Evolutionary conservation across 768 basidiomycete genomes (phyloP), one percentile per base, ranked within the genome.

Genomic region (Amyloporia xantha): DNA sequence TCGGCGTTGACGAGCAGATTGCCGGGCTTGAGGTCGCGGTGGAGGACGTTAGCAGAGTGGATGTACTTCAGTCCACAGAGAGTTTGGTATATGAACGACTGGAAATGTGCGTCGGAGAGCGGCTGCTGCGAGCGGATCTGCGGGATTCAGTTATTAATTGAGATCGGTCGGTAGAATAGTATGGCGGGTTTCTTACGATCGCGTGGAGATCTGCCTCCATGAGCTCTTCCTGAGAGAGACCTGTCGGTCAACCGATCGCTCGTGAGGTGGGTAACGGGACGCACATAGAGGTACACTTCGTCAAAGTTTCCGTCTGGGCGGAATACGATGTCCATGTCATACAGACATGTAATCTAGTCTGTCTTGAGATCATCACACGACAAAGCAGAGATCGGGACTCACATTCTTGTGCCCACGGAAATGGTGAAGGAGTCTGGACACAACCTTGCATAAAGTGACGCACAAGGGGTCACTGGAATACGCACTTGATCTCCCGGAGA

Each of bases 161-260:
- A 19, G 28, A n/a, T n/a, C n/a, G n/a, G n/a, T n/a, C n/a, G n/a
- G n/a, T n/a, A n/a, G n/a, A n/a, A n/a, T n/a, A n/a, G n/a, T n/a
- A n/a, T n/a, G 24, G 30, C 33, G n/a, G 17, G 19, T 25, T 26
- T 33, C 4, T 67, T 59, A 94, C 93, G 67, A 99, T 99, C 17
- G 96, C 96, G 61, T 98, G 96, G 17, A 99, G 77, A 79, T 99
- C 96, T 48, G 96, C 96, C 65, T 99, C 96, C 96, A 98, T 99
- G 57, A 98, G 81, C 66, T 99, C 96, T 72, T 98, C 94, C 88
- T 98, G 68, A 15, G 44, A 30, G 49, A 48, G 30, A 9, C 55
- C 6, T 49, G 52, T n/a, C n/a, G n/a, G n/a, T n/a, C n/a, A n/a
- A n/a, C n/a, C n/a, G n/a, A n/a, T n/a, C n/a, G n/a, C n/a, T n/a